Percentiles rank a stretch among this genome's conserved stretches.
These are phyloP conservation scores for Ceratobasidium papillatum DNA, from an alignment of 1,284 basidiomycete species.

Conservation along the genomic window DNA sequence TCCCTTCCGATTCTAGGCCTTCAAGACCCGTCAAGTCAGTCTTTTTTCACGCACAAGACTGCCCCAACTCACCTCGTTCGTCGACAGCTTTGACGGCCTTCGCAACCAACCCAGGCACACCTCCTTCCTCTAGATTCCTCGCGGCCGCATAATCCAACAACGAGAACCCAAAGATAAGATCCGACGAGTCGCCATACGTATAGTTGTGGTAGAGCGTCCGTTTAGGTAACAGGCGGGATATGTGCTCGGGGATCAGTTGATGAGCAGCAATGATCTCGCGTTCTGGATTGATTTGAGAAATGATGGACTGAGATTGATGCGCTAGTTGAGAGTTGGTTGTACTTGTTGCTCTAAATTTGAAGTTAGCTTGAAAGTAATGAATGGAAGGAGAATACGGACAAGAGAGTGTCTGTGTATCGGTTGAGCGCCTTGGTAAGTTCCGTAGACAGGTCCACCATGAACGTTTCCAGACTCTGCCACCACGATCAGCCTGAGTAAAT, in stretches of 20 bases:
- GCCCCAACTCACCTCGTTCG: constrained; percentile 56
- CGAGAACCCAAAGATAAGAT: constrained; percentile 92
- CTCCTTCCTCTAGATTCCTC: constrained; percentile 74
- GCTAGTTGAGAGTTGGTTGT: constrained; percentile 74
- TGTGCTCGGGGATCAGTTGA: constrained; percentile 63
- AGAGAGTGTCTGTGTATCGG: constrained; percentile 80
- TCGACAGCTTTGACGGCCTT: constrained; percentile 90
- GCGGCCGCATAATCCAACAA: constrained; percentile 92
- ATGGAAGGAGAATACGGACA: constrained; percentile 56
- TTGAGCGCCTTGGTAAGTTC: constrained; percentile 71
- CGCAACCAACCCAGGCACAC: constrained; percentile 84
- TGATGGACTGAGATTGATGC: constrained; percentile 62
- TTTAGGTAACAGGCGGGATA: constrained; percentile 68
- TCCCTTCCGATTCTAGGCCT: constrained; percentile 84
- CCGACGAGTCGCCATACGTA: constrained; percentile 85
- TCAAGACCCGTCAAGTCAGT: constrained; percentile 2
- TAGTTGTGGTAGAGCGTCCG: constrained; percentile 80
- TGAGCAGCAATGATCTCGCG: constrained; percentile 70
- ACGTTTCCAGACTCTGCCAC: constrained; percentile 76
- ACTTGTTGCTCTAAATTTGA: constrained; percentile 64
- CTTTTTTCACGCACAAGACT: not conserved
- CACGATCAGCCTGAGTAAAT: constrained; percentile 7
- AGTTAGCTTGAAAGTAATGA: not conserved
- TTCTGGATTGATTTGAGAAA: constrained; percentile 73
- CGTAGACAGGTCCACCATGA: constrained; percentile 76